Percentiles rank a stretch among this genome's conserved stretches.
Conservation (phyloP, 768 basidiomycete genomes). For the Podaxis rugospora region DNA sequence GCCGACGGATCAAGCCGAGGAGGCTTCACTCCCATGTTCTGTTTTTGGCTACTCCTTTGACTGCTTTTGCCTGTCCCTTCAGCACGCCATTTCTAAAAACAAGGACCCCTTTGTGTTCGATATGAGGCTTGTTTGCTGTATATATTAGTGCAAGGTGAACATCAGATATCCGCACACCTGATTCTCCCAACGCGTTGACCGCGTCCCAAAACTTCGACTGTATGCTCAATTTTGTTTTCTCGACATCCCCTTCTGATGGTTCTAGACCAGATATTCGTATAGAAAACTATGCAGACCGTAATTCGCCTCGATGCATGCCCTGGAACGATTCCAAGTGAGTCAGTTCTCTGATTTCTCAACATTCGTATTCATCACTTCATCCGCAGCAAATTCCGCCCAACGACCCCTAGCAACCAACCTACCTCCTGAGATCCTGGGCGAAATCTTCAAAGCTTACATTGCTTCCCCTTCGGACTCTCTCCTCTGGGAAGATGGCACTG, state of each 20-base stretch:
- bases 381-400: neutral
- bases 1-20: neutral
- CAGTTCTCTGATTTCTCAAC: neutral
- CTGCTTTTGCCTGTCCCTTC: neutral
- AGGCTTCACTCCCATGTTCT: neutral
- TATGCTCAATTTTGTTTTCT: neutral
- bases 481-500: neutral
- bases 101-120: neutral
- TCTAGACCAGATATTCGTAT: neutral
- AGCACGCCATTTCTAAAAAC: neutral
- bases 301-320: neutral
- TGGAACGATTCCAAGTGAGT: neutral
- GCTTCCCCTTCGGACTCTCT: neutral
- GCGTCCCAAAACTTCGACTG: neutral
- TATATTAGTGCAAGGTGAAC: neutral
- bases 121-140: neutral
- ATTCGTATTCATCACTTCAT: neutral
- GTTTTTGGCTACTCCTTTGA: neutral
- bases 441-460: constrained; percentile 7
- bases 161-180: neutral
- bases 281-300: neutral
- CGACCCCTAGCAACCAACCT: neutral
- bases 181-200: neutral
- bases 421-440: constrained; percentile 2
- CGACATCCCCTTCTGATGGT: neutral